Conservation (phyloP, 352 stramenopile species). For the Phytophthora fragariaefolia region DNA sequence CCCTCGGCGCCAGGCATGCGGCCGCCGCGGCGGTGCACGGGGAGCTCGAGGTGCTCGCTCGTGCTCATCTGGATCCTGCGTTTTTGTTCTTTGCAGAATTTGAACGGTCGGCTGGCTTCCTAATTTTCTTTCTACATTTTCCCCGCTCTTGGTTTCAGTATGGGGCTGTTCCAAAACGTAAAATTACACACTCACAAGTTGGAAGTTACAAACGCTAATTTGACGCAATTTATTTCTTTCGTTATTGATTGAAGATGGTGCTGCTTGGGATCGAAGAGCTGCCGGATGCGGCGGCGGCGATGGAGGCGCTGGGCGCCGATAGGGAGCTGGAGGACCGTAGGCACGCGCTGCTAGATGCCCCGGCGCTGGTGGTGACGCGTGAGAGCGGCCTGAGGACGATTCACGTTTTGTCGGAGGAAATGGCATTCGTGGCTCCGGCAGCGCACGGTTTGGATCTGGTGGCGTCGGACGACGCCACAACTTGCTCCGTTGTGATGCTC, state of each 20-base stretch:
- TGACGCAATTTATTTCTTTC: no score
- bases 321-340: slow-evolving; percentile 9
- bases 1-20: slow-evolving; percentile 39
- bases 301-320: slow-evolving; percentile 20
- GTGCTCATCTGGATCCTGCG: slow-evolving; percentile 10
- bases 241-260: no score
- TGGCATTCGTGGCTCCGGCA: slow-evolving; percentile 29
- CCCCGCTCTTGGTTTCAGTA: slow-evolving; percentile 21
- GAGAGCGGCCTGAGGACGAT: slow-evolving; percentile 18
- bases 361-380: slow-evolving; percentile 28
- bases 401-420: slow-evolving; percentile 37
- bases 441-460: slow-evolving; percentile 28
- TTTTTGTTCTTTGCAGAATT: slow-evolving; percentile 10
- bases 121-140: neutral
- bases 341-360: slow-evolving; percentile 14
- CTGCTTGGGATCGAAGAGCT: slow-evolving; percentile 24
- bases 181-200: neutral
- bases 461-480: slow-evolving; percentile 40
- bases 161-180: neutral
- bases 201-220: no score
- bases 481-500: slow-evolving; percentile 38
- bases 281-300: slow-evolving; percentile 7
- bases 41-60: slow-evolving; percentile 11
- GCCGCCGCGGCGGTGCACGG: slow-evolving; percentile 32
- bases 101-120: neutral